Base-by-base conservation (phyloP, 1,284 basidiomycete species). In the Coniophora puteana region DNA sequence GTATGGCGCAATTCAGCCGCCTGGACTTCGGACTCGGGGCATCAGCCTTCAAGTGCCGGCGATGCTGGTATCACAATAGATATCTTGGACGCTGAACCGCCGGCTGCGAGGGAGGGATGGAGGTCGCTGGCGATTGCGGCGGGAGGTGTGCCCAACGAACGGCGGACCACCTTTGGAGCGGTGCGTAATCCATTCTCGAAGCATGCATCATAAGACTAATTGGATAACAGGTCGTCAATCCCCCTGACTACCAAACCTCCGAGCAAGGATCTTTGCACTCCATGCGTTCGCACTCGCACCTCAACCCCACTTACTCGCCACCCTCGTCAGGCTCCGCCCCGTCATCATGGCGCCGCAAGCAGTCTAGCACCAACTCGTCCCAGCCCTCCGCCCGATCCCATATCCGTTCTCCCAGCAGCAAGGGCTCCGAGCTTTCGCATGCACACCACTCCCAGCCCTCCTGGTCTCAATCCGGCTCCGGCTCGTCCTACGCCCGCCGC, bases 201-300 rank as follows among this genome's bases (percentile, higher is more conserved):
- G 14, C 33, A n/a, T 17, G 7, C 23, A 17, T 20, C 7, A 35
- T 36, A 33, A 39, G 25, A 21, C 16, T 27, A 20, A 34, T 26
- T 42, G 45, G 67, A 67, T 67, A 68, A 11, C 57, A 64, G 52
- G 57, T 73, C 38, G 57, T 74, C 27, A 66, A 74, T 38, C 68
- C 69, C 24, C 55, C 52, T 24, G 66, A 65, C 23, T 57, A 52
- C 32, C 44, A 52, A 45, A 52, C 42, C n/a, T 80, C 82, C 20
- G 78, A 83, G 50, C 67, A 71, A 48, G 76, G 71, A 21, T 84
- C 81, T 1, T 53, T 84, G 13, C 73, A 80, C 51, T 83, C 80
- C 0, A 71, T 75, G 66, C 68, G 65, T 21, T 80, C 78, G 1
- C 71, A 73, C 45, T n/a, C n/a, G n/a, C n/a, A n/a, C 56, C 24